Conservation (phyloP, 768 basidiomycete species). For the Rhizopogon salebrosus region DNA sequence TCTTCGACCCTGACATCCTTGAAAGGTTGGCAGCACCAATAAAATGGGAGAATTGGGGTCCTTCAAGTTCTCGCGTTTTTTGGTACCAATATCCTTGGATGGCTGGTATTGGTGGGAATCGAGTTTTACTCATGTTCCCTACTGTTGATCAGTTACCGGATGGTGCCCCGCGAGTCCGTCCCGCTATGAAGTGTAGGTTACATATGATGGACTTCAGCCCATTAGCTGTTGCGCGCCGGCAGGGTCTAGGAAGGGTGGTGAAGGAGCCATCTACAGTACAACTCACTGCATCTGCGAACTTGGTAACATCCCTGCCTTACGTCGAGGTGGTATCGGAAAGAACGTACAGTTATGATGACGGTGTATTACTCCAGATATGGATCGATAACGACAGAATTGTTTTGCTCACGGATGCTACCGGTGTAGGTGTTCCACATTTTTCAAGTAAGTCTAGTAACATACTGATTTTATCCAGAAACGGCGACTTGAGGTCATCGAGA, state of each 20-base stretch:
- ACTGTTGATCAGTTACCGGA: too few species aligned
- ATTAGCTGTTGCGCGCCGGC: background rate
- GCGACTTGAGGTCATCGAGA: too few species aligned
- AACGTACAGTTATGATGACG: background rate
- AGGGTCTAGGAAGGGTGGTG: background rate
- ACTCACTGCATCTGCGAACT: background rate
- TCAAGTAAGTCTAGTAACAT: too few species aligned
- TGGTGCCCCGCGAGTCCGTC: too few species aligned
- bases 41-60: background rate
- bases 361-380: too few species aligned
- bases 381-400: background rate
- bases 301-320: background rate
- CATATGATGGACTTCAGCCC: background rate
- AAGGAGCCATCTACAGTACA: background rate
- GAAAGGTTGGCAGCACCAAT: background rate
- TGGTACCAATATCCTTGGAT: background rate
- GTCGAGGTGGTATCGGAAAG: background rate
- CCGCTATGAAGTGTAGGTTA: background rate
- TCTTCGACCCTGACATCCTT: background rate
- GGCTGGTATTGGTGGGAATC: background rate
- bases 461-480: too few species aligned
- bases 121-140: background rate
- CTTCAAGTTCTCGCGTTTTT: background rate
- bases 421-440: too few species aligned
- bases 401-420: background rate